phyloP scores from a whole-genome alignment of 495 filamentous ascomycete genomes.

The Sporormia fimetaria region DNA sequence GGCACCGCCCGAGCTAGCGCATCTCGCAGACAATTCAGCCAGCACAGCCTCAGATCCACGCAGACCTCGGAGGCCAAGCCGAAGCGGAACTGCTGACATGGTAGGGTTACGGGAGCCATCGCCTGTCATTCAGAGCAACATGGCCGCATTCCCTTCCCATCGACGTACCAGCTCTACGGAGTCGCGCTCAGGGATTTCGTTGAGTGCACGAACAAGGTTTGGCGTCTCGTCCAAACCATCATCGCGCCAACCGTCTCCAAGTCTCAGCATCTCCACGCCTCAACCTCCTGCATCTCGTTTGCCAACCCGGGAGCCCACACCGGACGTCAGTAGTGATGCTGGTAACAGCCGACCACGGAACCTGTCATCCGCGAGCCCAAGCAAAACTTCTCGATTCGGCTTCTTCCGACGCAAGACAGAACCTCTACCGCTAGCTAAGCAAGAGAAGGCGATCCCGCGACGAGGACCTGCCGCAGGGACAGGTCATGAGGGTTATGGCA shows the following conservation, averaged over 20 bases:
- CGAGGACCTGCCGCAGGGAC: conserved; percentile 89
- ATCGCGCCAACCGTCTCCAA: conserved; percentile 36
- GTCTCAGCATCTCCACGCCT: conserved; percentile 21
- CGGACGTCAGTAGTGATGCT: conserved; percentile 13
- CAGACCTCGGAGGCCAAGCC: conserved; percentile 50
- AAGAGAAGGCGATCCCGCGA: conserved; percentile 43
- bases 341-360: conserved; percentile 13
- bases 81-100: conserved; percentile 66
- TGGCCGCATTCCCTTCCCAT: conserved; percentile 40
- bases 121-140: conserved; percentile 68
- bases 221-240: conserved; percentile 25
- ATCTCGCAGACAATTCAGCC: conserved; percentile 28
- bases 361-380: conserved; percentile 18
- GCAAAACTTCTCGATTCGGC: conserved; percentile 52
- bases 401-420: conserved; percentile 68
- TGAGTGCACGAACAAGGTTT: conserved; percentile 18
- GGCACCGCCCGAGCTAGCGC: conserved; percentile 34
- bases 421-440: conserved; percentile 38
- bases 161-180: conserved; percentile 29
- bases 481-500: conserved; percentile 91
- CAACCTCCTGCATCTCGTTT: conserved; percentile 21
- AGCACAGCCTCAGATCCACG: conserved; percentile 13
- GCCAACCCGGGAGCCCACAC: conserved; percentile 21
- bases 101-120: conserved; percentile 46
- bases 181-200: conserved; percentile 14